A percentile compares a stretch with the other conserved stretches of the same genome.
Conservation (phyloP, 2,329 filamentous ascomycete species). For the Exserohilum turcica region DNA sequence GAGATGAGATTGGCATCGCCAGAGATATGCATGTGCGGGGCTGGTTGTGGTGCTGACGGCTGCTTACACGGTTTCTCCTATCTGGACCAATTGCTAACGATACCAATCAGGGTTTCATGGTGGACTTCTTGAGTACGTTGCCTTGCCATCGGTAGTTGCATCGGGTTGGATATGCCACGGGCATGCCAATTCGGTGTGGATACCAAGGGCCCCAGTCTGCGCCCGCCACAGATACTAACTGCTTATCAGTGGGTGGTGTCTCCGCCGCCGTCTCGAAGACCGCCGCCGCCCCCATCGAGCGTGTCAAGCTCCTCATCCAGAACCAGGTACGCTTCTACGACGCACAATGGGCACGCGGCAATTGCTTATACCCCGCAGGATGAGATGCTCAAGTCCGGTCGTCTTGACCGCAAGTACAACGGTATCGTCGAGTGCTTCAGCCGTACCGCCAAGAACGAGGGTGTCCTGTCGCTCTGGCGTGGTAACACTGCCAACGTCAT, state of each 20-base stretch:
- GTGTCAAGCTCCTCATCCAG: conserved; percentile 99
- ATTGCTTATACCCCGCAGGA: conserved; percentile 64
- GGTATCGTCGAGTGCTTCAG: conserved; percentile 96
- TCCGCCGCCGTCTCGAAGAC: conserved; percentile 99
- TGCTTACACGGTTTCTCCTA: conserved; percentile 19
- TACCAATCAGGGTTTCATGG: conserved; percentile 77
- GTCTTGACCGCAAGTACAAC: conserved; percentile 95
- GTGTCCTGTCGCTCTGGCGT: conserved; percentile 95
- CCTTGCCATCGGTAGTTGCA: conserved; percentile 21
- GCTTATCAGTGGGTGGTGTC: conserved; percentile 86
- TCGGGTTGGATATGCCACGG: conserved; percentile 32
- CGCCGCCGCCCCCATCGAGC: conserved; percentile 99
- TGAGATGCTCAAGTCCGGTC: conserved; percentile 99
- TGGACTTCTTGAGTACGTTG: conserved; percentile 97
- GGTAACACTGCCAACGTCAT: conserved; percentile 99
- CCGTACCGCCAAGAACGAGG: conserved; percentile 87
- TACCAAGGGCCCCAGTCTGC: conserved; percentile 12
- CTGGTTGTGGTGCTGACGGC: conserved; percentile 21
- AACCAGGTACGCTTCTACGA: conserved; percentile 81
- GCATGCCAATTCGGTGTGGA: conserved; percentile 17
- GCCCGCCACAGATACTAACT: conserved; percentile 49
- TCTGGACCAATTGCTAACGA: conserved; percentile 35
- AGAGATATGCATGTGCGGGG: conserved; percentile 24
- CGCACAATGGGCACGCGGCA: background rate
- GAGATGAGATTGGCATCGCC: conserved; percentile 28